Base-by-base conservation (phyloP, 2,329 filamentous ascomycete species). In the Xylaria sp. region DNA sequence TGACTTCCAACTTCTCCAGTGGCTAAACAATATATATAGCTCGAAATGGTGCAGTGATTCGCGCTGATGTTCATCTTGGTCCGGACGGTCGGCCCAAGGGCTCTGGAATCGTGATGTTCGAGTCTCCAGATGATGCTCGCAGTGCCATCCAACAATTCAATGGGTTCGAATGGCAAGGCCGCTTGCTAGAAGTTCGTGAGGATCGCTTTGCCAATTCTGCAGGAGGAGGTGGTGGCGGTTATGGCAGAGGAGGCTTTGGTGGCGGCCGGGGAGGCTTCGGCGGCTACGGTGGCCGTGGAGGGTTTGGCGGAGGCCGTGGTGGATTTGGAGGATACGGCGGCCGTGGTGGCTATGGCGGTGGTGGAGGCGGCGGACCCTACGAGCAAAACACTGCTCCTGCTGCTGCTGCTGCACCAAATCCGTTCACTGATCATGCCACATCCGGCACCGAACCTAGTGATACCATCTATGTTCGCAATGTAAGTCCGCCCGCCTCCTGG, bases 61-160 rank as follows among this genome's bases (percentile, higher is more conserved):
- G 96, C 79, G 96, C 96, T 72, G 96, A 99, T 82, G 94, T 99
- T 67, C 95, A 99, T 81, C 86, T 93, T 69, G 93, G 94, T 63
- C 93, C 93, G 13, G 95, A 97, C 77, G 95, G 96, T 72, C 91
- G 94, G 72, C 94, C 96, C 58, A 99, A 98, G 84, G 96, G 96
- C 63, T 97, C 96, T 60, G 96, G 96, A 73, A 97, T 98, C 67
- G 96, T 99, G 70, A 94, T 96, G 50, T 99, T 98, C 79, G 96
- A 99, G 80, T 95, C 91, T 66, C 90, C 94, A 1, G 94, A 98
- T 68, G 96, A 99, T 82, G 95, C 96, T 50, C 93, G 94, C 73
- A 97, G 94, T 78, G 96, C 96, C 25, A 99, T 99, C 73, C 91
- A 94, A 78, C 94, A 98, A 75, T 99, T 98, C 86, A 98, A 98